A percentile compares a stretch with the other conserved stretches of the same genome.
These are phyloP conservation scores for Cryptosporidium xiaoi DNA, from an alignment of 169 alveolate species.

Conservation along the genomic window DNA sequence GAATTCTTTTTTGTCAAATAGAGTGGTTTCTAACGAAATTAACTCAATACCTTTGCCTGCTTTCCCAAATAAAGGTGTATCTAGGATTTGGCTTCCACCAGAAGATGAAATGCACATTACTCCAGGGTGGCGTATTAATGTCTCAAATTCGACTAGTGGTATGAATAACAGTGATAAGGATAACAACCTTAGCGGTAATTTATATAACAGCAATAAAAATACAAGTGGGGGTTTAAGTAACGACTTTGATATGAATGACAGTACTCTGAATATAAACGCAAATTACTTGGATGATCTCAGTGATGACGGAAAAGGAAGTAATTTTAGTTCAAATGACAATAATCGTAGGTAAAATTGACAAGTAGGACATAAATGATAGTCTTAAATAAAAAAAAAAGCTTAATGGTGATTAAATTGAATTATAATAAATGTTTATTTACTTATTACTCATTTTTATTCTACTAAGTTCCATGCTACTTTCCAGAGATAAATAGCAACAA, in stretches of 20 bases:
- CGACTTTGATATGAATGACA: no score
- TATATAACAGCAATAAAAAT: not conserved
- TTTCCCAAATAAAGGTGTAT: slow-evolving; percentile 62
- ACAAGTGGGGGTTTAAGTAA: not conserved
- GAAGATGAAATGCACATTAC: slow-evolving; percentile 52
- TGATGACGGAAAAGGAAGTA: no score
- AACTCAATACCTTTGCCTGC: slow-evolving; percentile 56
- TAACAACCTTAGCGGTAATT: not conserved
- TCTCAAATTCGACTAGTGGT: not conserved
- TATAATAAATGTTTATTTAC: no score
- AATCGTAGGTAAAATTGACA: no score
- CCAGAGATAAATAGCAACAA: slow-evolving; percentile 50
- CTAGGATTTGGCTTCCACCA: slow-evolving; percentile 53
- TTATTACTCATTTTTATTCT: not conserved
- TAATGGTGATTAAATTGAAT: no score
- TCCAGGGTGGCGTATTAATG: slow-evolving; percentile 51
- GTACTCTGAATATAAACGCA: not conserved
- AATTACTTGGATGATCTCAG: no score
- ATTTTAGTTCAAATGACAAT: no score
- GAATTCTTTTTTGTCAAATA: slow-evolving; percentile 19
- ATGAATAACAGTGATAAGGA: slow-evolving; percentile 4
- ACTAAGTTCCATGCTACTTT: slow-evolving; percentile 40
- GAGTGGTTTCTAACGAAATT: slow-evolving; percentile 42
- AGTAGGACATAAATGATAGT: no score
- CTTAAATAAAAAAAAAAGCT: no score